Evolutionary conservation across 805 yeast genomes (phyloP).

Genomic region (Hanseniaspora meyeri): DNA sequence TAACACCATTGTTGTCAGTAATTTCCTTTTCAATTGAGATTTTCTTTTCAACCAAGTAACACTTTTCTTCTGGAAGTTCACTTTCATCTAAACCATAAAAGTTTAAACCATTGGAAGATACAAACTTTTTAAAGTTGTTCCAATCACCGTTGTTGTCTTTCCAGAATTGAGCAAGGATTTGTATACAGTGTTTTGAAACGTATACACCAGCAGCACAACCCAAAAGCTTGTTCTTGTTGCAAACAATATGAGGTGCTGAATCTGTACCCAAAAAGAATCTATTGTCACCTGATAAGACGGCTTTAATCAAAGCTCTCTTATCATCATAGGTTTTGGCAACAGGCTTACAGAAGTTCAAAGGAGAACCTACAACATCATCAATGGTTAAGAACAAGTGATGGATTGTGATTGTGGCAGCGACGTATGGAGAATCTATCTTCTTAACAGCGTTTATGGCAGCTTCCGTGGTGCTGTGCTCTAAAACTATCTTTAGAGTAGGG

Average conservation of each 20-base stretch:
- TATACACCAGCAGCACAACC: slow-evolving; percentile 98
- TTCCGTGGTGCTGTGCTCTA: slow-evolving; percentile 90
- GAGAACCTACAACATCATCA: slow-evolving; percentile 94
- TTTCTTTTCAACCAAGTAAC: slow-evolving; percentile 41
- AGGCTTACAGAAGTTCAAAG: slow-evolving; percentile 92
- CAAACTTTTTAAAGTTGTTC: slow-evolving; percentile 60
- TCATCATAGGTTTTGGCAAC: slow-evolving; percentile 90
- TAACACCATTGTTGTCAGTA: slow-evolving; percentile 33
- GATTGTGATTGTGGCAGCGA: slow-evolving; percentile 90
- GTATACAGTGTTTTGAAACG: slow-evolving; percentile 71
- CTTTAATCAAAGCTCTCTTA: slow-evolving; percentile 63
- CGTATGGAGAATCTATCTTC: slow-evolving; percentile 47
- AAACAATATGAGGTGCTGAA: slow-evolving; percentile 91
- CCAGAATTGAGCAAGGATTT: slow-evolving; percentile 79
- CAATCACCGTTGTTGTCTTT: slow-evolving; percentile 43
- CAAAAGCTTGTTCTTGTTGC: slow-evolving; percentile 57
- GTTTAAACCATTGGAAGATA: slow-evolving; percentile 53
- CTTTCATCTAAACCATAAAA: slow-evolving; percentile 47
- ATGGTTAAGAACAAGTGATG: slow-evolving; percentile 83
- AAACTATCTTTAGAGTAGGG: slow-evolving; percentile 72
- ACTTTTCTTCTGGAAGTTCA: slow-evolving; percentile 37
- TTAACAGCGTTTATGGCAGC: slow-evolving; percentile 74
- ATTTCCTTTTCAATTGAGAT: slow-evolving; percentile 45
- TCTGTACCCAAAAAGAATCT: slow-evolving; percentile 95
- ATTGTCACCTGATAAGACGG: slow-evolving; percentile 85